Evolutionary conservation across 345 rosid species (phyloP).

Genomic region (Arabidopsis arenosa): DNA sequence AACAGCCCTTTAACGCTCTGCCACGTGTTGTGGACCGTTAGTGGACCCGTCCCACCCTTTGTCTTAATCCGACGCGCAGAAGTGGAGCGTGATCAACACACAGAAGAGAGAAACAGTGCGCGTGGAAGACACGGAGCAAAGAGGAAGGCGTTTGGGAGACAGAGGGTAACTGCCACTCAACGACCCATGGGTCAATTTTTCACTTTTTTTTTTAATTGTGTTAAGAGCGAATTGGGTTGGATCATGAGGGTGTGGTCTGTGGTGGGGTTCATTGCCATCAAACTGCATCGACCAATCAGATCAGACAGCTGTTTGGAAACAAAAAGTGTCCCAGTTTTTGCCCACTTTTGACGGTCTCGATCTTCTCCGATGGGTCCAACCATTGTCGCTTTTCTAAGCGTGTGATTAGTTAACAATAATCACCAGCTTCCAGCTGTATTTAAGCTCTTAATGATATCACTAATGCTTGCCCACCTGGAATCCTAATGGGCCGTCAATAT

Average conservation of each 20-base stretch:
- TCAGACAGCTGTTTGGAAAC: slow-evolving; percentile 34
- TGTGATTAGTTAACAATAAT: slow-evolving; percentile 22
- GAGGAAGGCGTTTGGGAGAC: slow-evolving; percentile 19
- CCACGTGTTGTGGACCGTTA: slow-evolving; percentile 51
- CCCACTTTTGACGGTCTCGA: slow-evolving; percentile 45
- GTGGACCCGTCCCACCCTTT: slow-evolving; percentile 37
- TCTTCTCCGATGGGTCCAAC: slow-evolving; percentile 27
- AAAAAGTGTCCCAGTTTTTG: neutral
- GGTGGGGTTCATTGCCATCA: slow-evolving; percentile 40
- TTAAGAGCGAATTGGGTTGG: slow-evolving; percentile 17
- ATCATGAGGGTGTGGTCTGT: slow-evolving; percentile 22
- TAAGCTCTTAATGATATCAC: slow-evolving; percentile 18
- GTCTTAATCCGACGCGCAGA: slow-evolving; percentile 8
- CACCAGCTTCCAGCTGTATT: slow-evolving; percentile 32
- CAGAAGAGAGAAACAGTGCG: neutral
- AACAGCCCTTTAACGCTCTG: slow-evolving; percentile 25
- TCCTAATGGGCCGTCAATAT: neutral
- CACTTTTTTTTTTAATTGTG: neutral
- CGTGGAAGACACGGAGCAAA: neutral
- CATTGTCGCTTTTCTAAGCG: slow-evolving; percentile 20
- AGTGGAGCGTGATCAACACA: neutral
- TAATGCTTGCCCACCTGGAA: neutral
- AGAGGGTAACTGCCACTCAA: slow-evolving; percentile 50
- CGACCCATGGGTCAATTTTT: slow-evolving; percentile 44
- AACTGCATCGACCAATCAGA: slow-evolving; percentile 44